Percentiles rank a stretch among this genome's conserved stretches.
These are phyloP conservation scores for Chionographis japonica DNA, from an alignment of 106 monocot species.

Conservation along the genomic window DNA sequence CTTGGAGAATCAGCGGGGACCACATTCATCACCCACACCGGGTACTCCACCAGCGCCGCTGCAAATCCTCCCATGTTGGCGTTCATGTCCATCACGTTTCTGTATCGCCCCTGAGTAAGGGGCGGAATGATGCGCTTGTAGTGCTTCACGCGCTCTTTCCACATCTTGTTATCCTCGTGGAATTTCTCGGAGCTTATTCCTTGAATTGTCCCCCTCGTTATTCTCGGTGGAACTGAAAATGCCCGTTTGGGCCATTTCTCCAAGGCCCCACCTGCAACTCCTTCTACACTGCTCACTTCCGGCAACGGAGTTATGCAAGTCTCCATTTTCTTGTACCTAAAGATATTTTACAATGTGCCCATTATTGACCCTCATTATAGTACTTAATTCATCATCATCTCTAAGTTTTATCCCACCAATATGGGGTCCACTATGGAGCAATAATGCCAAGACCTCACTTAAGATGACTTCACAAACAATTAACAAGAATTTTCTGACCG, in stretches of 20 bases:
- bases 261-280: slow-evolving; percentile 36
- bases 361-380: slow-evolving; percentile 2
- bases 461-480: too few species aligned
- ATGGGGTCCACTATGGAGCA: too few species aligned
- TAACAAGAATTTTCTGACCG: too few species aligned
- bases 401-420: too few species aligned
- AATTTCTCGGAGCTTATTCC: slow-evolving; percentile 26
- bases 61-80: slow-evolving; percentile 47
- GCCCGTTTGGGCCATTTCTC: slow-evolving; percentile 39
- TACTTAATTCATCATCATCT: too few species aligned
- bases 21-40: slow-evolving; percentile 64
- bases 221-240: slow-evolving; percentile 35
- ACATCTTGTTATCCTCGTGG: slow-evolving; percentile 33
- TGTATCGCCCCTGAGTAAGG: slow-evolving; percentile 24
- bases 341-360: slow-evolving; percentile 8
- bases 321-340: slow-evolving; percentile 55
- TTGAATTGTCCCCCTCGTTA: slow-evolving; percentile 19
- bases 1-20: slow-evolving; percentile 13
- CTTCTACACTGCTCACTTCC: slow-evolving; percentile 16
- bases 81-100: slow-evolving; percentile 66
- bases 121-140: slow-evolving; percentile 34
- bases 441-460: too few species aligned
- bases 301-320: slow-evolving; percentile 47
- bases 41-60: slow-evolving; percentile 31
- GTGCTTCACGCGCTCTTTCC: slow-evolving; percentile 23